Base-by-base conservation (phyloP, 169 alveolate species). In the Plasmodium chabaudi region DNA sequence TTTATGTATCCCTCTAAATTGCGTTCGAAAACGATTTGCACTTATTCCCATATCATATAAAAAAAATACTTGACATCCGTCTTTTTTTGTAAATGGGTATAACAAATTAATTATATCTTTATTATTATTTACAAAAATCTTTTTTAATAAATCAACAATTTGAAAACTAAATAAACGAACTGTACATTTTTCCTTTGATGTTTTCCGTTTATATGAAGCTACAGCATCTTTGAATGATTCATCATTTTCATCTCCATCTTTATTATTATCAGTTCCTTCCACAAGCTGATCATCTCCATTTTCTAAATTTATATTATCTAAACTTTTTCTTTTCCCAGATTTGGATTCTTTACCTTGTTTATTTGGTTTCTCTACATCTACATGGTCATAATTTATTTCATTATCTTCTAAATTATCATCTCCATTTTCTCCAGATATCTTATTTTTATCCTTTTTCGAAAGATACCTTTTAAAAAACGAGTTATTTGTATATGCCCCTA, bases 121-220 rank as follows among this genome's bases (percentile, higher is more conserved):
- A 42, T 90, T 88, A 57, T 95, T 89, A 44, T 94, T 88, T 84
- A 57, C 91, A 92, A 93, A 96, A 47, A 95, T 73, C 67, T 92
- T 93, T 75, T 84, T 73, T 39, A 93, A 69, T 86, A 91, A 92
- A 79, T 94, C 97, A 15, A 90, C 93, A 65, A 94, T 87, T 64
- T 94, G 97, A 88, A 96, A 94, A 49, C 97, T 95, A 69, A 94
- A 96, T 74, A 94, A 71, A 56, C 92, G 96, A 68, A 93, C 89
- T 68, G 75, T 79, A 88, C 91, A 88, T 89, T 87, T 90, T 71
- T 94, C 95, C 94, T 88, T 87, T 56, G 92, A 92, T 34, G 94
- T 23, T 82, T 61, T 92, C 55, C 92, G 93, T 79, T 87, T 94
- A 86, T 73, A 89, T 69, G 13, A 90, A 61, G 21, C 70, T 34